A percentile compares a stretch with the other conserved stretches of the same genome.
Conservation (phyloP, 495 filamentous ascomycete species). For the Daldinia childiae region DNA sequence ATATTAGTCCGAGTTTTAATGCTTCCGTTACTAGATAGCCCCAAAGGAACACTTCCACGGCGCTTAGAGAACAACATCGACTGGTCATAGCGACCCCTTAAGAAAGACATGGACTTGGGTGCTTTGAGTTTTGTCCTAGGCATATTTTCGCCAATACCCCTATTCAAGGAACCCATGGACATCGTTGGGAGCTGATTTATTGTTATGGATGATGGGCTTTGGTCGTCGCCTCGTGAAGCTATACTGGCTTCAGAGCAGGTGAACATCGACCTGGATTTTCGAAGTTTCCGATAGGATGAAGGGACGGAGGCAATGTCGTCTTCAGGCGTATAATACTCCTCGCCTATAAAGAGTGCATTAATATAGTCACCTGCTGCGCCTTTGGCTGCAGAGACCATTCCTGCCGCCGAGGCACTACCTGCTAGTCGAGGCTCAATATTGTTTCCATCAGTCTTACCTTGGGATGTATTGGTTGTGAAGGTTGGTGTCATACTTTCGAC, state of each 20-base stretch:
- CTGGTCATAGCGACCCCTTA: conserved; percentile 53
- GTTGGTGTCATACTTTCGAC: background rate
- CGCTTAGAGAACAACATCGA: conserved; percentile 31
- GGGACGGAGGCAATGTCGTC: conserved; percentile 70
- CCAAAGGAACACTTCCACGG: conserved; percentile 24
- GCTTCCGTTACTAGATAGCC: conserved; percentile 1
- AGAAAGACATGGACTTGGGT: conserved; percentile 71
- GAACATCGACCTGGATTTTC: conserved; percentile 79
- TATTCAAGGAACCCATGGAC: background rate
- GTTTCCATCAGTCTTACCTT: background rate
- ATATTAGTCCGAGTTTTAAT: conserved; percentile 4
- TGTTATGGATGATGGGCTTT: conserved; percentile 40
- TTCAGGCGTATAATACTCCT: conserved; percentile 65
- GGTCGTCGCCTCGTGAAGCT: conserved; percentile 8
- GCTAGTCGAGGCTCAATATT: conserved; percentile 29
- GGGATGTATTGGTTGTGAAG: background rate
- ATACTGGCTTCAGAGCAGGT: conserved; percentile 55
- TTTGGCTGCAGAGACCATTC: conserved; percentile 48
- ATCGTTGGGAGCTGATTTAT: conserved; percentile 45
- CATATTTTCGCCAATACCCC: conserved; percentile 1
- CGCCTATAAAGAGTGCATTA: conserved; percentile 48
- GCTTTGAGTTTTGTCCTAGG: conserved; percentile 43
- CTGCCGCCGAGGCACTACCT: conserved; percentile 48
- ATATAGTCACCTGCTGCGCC: conserved; percentile 49
- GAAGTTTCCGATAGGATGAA: conserved; percentile 78